Evolutionary conservation across 2,329 filamentous ascomycete genomes (phyloP), one percentile per base, ranked within the genome.

Genomic region (Cytospora piceicola): DNA sequence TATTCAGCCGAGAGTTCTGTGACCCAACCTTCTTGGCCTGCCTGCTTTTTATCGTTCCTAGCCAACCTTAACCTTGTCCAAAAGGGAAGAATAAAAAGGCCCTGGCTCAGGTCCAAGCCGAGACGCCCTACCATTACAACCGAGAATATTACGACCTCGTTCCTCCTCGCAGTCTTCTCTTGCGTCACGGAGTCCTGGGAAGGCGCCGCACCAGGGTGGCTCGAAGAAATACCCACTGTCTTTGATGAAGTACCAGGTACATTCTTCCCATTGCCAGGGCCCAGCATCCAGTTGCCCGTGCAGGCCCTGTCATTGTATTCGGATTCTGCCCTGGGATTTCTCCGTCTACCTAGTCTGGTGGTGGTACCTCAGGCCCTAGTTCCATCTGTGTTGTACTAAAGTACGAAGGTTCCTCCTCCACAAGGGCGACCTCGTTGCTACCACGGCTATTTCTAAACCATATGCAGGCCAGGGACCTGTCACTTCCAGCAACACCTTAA

Each of bases 1-100:
- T 77, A 80, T 82, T 81, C 79, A 82, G 79, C 79, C 79, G 79
- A 80, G 73, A 78, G 74, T 75, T 73, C 71, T 77, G 77, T 76
- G 72, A 73, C 68, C 75, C 73, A 75, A 75, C 72, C 74, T 67
- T 72, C 72, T 75, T 71, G 72, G 72, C 73, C 75, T 78, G 76
- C 75, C 71, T 57, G 53, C 39, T 71, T 73, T 73, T 72, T 72
- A 71, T 72, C 73, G 69, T 71, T 75, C 70, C 70, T 75, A 71
- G 73, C 70, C 70, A 70, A 68, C 70, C 68, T 70, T 69, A 14
- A 63, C 49, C 30, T 22, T 39, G 55, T 29, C 30, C 49, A 34
- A 42, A 42, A 67, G 36, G 39, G 49, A 27, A 58, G 34, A 22
- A 42, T 3, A 49, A 20, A 58, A 29, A 24, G 27, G 63, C 56